Base-by-base conservation (phyloP, 1,139 yeast species). In the Sugiyamaella xylanicola region DNA sequence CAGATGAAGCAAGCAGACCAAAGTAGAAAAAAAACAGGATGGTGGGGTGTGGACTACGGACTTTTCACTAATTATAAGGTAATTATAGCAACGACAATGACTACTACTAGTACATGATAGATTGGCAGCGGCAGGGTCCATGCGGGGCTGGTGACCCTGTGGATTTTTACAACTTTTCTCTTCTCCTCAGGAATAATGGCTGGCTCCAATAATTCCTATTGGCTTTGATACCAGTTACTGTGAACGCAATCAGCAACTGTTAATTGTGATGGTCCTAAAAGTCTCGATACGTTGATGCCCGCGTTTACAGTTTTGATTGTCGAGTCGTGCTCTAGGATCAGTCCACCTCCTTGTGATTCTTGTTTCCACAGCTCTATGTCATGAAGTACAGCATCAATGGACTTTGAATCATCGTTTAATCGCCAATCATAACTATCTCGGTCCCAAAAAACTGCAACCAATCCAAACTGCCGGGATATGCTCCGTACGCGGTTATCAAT, bases 401-500 rank as follows among this genome's bases (percentile, higher is more conserved):
- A 77, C 54, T 81, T 76, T 29, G 63, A 53, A 9, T 65, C 68
- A 27, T 65, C 68, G 48, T 64, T 65, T 63, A 91, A 72, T 70
- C 84, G 83, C 97, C 97, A 92, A 71, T 92, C 98, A 72, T 85
- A 85, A 0, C 96, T 83, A 70, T 92, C 98, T 65, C 82, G 82
- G 68, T 90, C 93, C 98, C 97, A 92, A 44, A 92, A 72, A 25
- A 87, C 97, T 11, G 87, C 82, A 65, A 85, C 91, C 79, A 92
- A 80, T 0, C 97, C 97, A 70, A 92, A 87, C 70, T 86, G 88
- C 54, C 93, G 75, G n/a, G 90, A 79, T 55, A 92, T 88, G 1
- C 85, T 75, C 56, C 97, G 75, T 1, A 92, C 86, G 54, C 97
- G 75, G 68, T 90, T 84, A 71, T 92, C 98, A 45, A 88, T 77